A percentile compares a stretch with the other conserved stretches of the same genome.
phyloP scores from a whole-genome alignment of 2,329 filamentous ascomycete genomes.

The Dothistroma pini region DNA sequence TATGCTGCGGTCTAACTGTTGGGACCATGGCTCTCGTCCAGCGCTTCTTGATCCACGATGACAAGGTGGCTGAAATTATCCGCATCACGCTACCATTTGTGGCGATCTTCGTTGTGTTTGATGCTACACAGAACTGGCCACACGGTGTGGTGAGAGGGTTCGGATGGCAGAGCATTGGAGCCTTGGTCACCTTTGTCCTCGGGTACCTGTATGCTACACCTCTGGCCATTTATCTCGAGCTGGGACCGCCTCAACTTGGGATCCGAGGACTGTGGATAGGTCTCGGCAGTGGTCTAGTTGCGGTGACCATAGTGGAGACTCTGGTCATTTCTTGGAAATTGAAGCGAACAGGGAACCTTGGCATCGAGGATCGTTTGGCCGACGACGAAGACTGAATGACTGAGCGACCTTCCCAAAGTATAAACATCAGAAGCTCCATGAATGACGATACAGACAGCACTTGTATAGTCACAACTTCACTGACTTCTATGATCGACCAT shows the following conservation, averaged over 20 bases:
- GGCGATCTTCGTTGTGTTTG: conserved; percentile 39
- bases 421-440: too few relatives aligned
- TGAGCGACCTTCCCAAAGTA: too few relatives aligned
- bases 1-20: conserved; percentile 35
- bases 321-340: conserved; percentile 10
- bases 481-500: too few relatives aligned
- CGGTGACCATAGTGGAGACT: conserved; percentile 34
- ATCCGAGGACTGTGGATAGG: conserved; percentile 38
- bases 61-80: conserved; percentile 35
- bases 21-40: conserved; percentile 33
- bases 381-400: background rate
- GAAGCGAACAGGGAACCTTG: conserved; percentile 1
- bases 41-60: conserved; percentile 36
- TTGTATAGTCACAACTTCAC: too few relatives aligned
- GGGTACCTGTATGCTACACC: conserved; percentile 40
- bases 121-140: conserved; percentile 36
- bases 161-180: conserved; percentile 39
- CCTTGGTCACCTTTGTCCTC: conserved; percentile 37
- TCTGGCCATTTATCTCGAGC: conserved; percentile 35
- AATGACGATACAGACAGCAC: too few relatives aligned
- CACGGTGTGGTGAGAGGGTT: conserved; percentile 38
- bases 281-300: conserved; percentile 33
- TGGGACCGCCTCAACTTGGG: conserved; percentile 35
- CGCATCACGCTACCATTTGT: conserved; percentile 35
- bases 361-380: background rate